Evolutionary conservation across 352 stramenopile species (phyloP).

Genomic region (Phytophthora rubi): DNA sequence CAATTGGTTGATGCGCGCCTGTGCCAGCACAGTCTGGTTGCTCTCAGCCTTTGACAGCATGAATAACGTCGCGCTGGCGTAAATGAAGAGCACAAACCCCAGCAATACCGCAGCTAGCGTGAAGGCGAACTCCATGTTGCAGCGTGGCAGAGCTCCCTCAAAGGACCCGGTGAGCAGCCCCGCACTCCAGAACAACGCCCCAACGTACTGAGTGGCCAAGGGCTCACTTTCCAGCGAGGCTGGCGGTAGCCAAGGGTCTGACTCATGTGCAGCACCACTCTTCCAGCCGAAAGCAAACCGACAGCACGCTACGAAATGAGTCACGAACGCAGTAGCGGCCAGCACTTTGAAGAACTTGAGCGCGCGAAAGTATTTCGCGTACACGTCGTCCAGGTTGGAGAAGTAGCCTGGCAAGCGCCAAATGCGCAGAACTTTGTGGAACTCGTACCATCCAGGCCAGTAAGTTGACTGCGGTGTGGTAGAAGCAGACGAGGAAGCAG

Average conservation of each 20-base stretch:
- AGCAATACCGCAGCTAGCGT: conserved; percentile 49
- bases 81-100: conserved; percentile 68
- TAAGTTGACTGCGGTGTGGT: background rate
- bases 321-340: conserved; percentile 39
- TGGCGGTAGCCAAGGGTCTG: conserved; percentile 33
- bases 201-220: conserved; percentile 40
- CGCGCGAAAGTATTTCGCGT: conserved; percentile 55
- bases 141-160: conserved; percentile 50
- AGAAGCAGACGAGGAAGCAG: background rate
- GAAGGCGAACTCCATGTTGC: conserved; percentile 51
- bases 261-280: background rate
- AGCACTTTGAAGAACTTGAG: conserved; percentile 65
- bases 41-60: conserved; percentile 79
- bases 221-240: conserved; percentile 15
- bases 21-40: conserved; percentile 42
- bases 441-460: conserved; percentile 48
- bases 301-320: conserved; percentile 58
- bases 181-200: conserved; percentile 61
- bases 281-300: conserved; percentile 49
- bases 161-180: conserved; percentile 60
- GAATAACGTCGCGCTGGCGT: conserved; percentile 66
- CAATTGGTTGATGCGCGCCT: conserved; percentile 72
- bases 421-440: conserved; percentile 58
- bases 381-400: conserved; percentile 58
- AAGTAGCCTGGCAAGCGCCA: conserved; percentile 57